These are phyloP conservation scores for Xerocomus potaroensis DNA, from an alignment of 768 basidiomycete genomes.

Conservation along the genomic window DNA sequence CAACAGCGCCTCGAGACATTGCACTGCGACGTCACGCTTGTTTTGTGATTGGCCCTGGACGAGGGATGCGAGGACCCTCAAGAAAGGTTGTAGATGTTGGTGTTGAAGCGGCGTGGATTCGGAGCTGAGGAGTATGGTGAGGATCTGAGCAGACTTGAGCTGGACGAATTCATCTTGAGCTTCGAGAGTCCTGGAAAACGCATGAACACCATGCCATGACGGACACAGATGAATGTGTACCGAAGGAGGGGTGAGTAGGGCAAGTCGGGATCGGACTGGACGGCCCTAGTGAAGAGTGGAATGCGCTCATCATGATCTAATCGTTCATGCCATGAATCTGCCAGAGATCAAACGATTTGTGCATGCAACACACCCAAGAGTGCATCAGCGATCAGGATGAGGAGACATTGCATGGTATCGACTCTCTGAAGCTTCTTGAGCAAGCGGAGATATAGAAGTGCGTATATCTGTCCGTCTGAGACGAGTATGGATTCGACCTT, in stretches of 20 bases:
- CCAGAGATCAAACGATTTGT: not conserved
- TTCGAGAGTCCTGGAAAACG: slow-evolving; percentile 59
- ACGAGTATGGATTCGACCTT: slow-evolving; percentile 74
- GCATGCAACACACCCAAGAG: slow-evolving; percentile 62
- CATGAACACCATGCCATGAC: slow-evolving; percentile 3
- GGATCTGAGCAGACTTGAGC: slow-evolving; percentile 81
- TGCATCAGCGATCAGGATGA: slow-evolving; percentile 87
- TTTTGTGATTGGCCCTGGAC: slow-evolving; percentile 57
- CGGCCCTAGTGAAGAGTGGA: slow-evolving; percentile 61
- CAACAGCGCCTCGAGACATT: slow-evolving; percentile 82
- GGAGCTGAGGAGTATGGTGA: slow-evolving; percentile 77
- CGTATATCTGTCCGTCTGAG: slow-evolving; percentile 80
- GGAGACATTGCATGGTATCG: slow-evolving; percentile 84
- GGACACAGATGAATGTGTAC: slow-evolving; percentile 34
- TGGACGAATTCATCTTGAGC: slow-evolving; percentile 95
- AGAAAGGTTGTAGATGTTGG: slow-evolving; percentile 56
- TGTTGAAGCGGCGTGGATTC: slow-evolving; percentile 45
- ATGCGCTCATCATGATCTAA: slow-evolving; percentile 87
- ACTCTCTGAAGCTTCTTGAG: slow-evolving; percentile 82
- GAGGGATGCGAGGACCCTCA: slow-evolving; percentile 55
- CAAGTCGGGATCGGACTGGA: slow-evolving; percentile 67
- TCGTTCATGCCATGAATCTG: not conserved
- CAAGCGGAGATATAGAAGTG: slow-evolving; percentile 83
- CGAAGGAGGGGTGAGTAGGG: slow-evolving; percentile 78
- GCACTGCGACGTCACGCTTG: slow-evolving; percentile 86